phyloP scores from a whole-genome alignment of 805 yeast genomes.

The Ogataea allantospora region DNA sequence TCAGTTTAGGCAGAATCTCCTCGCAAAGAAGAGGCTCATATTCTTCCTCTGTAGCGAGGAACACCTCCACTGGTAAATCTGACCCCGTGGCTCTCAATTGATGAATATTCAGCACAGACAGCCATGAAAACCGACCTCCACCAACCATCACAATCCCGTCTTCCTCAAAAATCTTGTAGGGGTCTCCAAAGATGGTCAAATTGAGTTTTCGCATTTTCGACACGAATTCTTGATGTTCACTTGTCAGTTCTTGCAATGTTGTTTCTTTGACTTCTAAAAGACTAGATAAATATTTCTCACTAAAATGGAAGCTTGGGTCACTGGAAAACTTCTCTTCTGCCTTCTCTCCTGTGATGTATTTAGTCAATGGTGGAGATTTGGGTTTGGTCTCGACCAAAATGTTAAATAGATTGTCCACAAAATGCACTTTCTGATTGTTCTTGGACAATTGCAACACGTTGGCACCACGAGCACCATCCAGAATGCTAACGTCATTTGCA shows the following conservation, averaged over 20 bases:
- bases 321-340: conserved; percentile 45
- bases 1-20: conserved; percentile 36
- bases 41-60: conserved; percentile 42
- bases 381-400: conserved; percentile 32
- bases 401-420: conserved; percentile 26
- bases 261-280: conserved; percentile 39
- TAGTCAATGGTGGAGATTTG: conserved; percentile 39
- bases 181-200: conserved; percentile 34
- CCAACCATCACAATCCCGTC: conserved; percentile 51
- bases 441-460: neutral
- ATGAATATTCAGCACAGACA: conserved; percentile 46
- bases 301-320: conserved; percentile 42
- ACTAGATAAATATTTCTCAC: conserved; percentile 44
- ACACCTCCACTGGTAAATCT: conserved; percentile 50
- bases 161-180: conserved; percentile 13
- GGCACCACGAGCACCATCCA: conserved; percentile 2
- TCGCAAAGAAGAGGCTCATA: conserved; percentile 50
- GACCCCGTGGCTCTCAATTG: conserved; percentile 46
- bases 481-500: neutral
- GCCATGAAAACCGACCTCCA: conserved; percentile 51
- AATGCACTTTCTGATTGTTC: conserved; percentile 2
- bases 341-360: conserved; percentile 38
- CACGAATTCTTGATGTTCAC: conserved; percentile 17
- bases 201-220: conserved; percentile 33
- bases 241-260: conserved; percentile 24